Evolutionary conservation across 257 asterid species (phyloP), one percentile per base, ranked within the genome.

Genomic region (Jasminum sambac): DNA sequence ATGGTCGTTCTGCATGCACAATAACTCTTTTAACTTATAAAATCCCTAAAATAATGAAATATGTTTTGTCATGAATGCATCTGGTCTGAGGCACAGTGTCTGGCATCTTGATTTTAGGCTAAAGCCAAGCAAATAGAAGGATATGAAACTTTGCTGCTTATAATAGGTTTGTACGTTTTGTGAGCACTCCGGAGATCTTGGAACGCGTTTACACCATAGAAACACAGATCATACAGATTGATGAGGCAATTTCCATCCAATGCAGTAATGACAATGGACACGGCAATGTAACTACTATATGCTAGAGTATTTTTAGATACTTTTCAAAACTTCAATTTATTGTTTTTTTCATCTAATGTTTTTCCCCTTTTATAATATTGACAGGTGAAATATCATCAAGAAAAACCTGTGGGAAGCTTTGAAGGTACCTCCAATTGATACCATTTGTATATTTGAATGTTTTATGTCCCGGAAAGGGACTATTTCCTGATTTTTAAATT

Each of bases 131-230:
- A 11, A 19, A 30, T 30, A 17, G 36, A 44, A 21, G 72, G 66
- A 23, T 24, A 71, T 78, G 37, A 73, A n/a, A n/a, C 59, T 71
- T 50, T 80, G 74, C 78, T 73, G 69, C 61, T 61, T 76, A n/a
- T 69, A 52, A 75, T 80, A 91, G 99, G 90, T 95, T 95, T 89
- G 98, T 95, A 72, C 98, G 99, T 59, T 95, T 91, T 83, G 99
- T 95, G 85, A 95, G 96, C 88, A 95, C 96, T 58, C 99, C 99
- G 5, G 98, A 88, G 82, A 87, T 95, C 80, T 84, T 95, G 85
- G 98, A 95, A 85, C 91, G 99, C 58, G 98, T 89, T 64, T 73
- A 75, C 78, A 86, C 91, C 43, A 76, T 95, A 71, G 98, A 95
- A 77, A 79, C 93, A 64, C 98, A 95, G 86, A 89, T 95, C 77